phyloP scores from a whole-genome alignment of 2,329 filamentous ascomycete genomes.

The Scedosporium minutisporum region DNA sequence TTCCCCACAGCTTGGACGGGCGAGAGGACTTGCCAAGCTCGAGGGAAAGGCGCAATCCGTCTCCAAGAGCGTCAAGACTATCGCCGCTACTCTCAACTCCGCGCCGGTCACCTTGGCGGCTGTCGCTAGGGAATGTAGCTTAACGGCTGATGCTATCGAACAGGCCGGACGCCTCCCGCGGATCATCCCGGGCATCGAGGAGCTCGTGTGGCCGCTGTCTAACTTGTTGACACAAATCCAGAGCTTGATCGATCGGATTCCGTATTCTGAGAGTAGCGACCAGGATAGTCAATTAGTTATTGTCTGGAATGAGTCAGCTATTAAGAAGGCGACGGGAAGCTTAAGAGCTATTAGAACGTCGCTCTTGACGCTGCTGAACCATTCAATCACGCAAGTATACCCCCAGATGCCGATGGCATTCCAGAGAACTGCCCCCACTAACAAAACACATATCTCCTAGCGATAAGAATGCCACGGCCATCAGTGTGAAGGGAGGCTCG shows the following conservation, averaged over 20 bases:
- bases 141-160: conserved; percentile 8
- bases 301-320: conserved; percentile 12
- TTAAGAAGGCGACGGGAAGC: conserved; percentile 2
- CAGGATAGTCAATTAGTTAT: conserved; percentile 10
- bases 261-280: conserved; percentile 5
- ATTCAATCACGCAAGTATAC: neutral
- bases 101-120: conserved; percentile 13
- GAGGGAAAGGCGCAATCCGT: neutral
- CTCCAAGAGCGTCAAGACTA: neutral
- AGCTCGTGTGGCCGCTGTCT: conserved; percentile 23
- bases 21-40: conserved; percentile 1
- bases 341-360: conserved; percentile 1
- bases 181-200: conserved; percentile 29
- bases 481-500: neutral
- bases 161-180: conserved; percentile 19
- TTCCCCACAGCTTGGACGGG: neutral
- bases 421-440: too few species aligned
- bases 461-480: neutral
- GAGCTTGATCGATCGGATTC: neutral
- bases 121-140: conserved; percentile 12
- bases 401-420: neutral
- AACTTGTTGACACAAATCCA: conserved; percentile 8
- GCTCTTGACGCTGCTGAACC: neutral
- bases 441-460: neutral
- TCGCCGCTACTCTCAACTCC: conserved; percentile 11